These are phyloP conservation scores for Euclidium syriacum DNA, from an alignment of 345 rosid genomes.

Conservation along the genomic window DNA sequence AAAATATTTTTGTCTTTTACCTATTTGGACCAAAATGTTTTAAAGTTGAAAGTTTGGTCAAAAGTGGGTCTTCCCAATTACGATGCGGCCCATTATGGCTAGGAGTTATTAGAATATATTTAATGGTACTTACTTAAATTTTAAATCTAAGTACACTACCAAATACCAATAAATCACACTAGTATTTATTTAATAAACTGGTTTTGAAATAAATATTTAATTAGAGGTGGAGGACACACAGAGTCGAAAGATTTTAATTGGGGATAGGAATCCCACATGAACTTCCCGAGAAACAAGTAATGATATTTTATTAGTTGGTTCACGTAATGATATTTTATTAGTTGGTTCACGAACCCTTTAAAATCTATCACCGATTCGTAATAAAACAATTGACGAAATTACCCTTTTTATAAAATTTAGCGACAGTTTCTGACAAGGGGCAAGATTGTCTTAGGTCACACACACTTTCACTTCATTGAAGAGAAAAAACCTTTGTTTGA, in stretches of 20 bases:
- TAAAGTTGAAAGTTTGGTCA: conserved; percentile 35
- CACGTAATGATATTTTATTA: conserved; percentile 22
- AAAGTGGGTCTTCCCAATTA: conserved; percentile 27
- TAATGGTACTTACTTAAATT: not conserved
- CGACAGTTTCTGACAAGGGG: conserved; percentile 32
- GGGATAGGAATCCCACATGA: conserved; percentile 33
- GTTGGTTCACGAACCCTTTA: conserved; percentile 22
- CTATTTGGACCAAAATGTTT: conserved; percentile 26
- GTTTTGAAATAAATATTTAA: not conserved
- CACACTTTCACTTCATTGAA: conserved; percentile 35
- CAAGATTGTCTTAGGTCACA: conserved; percentile 29
- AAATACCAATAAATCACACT: not conserved
- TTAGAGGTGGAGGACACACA: conserved; percentile 3
- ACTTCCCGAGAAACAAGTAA: conserved; percentile 37
- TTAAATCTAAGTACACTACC: not conserved
- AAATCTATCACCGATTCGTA: not conserved
- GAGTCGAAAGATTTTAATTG: conserved; percentile 14
- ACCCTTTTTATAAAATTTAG: not conserved
- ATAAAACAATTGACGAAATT: not conserved
- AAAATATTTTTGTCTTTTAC: conserved; percentile 8
- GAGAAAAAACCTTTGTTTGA: conserved; percentile 25
- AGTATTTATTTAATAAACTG: not conserved
- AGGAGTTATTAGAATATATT: not conserved
- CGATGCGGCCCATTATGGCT: conserved; percentile 34
- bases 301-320: conserved; percentile 22